Evolutionary conservation across 2,329 filamentous ascomycete genomes (phyloP), one percentile per base, ranked within the genome.

Genomic region (Lecanicillium sp.): DNA sequence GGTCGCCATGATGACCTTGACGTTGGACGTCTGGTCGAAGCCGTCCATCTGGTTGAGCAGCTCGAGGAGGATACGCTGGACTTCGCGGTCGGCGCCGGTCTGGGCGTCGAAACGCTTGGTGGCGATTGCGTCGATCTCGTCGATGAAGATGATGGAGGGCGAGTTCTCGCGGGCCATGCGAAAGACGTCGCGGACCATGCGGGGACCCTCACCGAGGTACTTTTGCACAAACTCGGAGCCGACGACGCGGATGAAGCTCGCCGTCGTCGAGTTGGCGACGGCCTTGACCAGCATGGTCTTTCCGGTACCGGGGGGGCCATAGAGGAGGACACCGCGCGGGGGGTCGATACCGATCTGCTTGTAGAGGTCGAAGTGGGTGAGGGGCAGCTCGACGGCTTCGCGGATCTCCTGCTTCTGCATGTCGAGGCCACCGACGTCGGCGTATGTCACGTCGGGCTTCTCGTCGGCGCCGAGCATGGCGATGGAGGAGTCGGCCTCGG

Each of bases 391-490:
- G 46, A 98, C 93, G 10, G 93, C 93, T 72, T 98, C 93, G 56
- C 93, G 81, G 56, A 98, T 98, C 70, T 98, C 93, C 72, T 98
- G 93, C 76, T 98, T 98, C 73, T 98, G 93, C 93, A 98, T 98
- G 62, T 98, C 93, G 56, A 97, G 72, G 41, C 93, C 93, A 74
- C 93, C 93, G 53, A 98, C 93, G 67, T 98, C 93, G 53, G 90
- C 91, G 62, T 98, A 98, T 36, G 90, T 95, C 51, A 98, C 88
- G 67, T 98, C 93, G 27, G 93, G 93, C 78, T 97, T 98, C 79
- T 98, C 93, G 62, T 95, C 87, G 49, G 85, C 79, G 52, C 91
- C 91, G 46, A 98, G 80, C 93, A 98, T 98, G 56, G 93, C 93
- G 66, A 98, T 98, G 32, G 90, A 96, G 30, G 90, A 96, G 72